phyloP scores from a whole-genome alignment of 805 yeast species.

The Myxozyma monticola region DNA sequence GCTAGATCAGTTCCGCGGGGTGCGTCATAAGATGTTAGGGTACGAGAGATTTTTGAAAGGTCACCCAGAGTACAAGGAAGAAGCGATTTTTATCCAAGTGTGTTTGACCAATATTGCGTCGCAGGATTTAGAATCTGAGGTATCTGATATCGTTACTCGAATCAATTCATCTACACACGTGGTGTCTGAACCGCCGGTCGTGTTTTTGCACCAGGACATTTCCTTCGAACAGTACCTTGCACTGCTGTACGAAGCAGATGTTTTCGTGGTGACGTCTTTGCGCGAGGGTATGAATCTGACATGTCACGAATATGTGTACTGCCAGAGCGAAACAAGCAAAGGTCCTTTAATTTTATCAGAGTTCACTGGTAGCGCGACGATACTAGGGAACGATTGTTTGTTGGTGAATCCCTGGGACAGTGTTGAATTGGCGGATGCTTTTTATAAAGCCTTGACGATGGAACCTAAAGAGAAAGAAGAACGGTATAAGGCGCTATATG shows the following conservation, averaged over 20 bases:
- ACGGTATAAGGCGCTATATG: constrained; percentile 53
- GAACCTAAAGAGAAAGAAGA: constrained; percentile 52
- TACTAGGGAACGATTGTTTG: constrained; percentile 65
- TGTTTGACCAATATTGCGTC: constrained; percentile 58
- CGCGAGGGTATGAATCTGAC: constrained; percentile 97
- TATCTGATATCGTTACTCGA: constrained; percentile 75
- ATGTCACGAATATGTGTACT: constrained; percentile 87
- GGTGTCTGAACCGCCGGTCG: constrained; percentile 65
- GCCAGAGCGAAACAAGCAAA: constrained; percentile 48
- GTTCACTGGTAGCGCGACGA: constrained; percentile 90
- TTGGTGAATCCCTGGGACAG: constrained; percentile 91
- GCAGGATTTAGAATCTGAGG: constrained; percentile 67
- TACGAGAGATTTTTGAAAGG: constrained; percentile 73
- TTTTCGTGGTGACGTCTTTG: constrained; percentile 83
- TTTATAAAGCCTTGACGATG: constrained; percentile 68
- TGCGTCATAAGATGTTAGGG: constrained; percentile 82
- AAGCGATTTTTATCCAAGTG: constrained; percentile 78
- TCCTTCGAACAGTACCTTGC: constrained; percentile 89
- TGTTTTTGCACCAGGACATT: constrained; percentile 82
- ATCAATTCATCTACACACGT: constrained; percentile 78
- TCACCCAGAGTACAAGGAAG: constrained; percentile 69
- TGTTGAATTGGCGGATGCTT: constrained; percentile 61
- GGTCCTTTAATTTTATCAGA: constrained; percentile 87
- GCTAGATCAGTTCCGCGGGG: constrained; percentile 81
- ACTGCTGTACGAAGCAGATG: constrained; percentile 77